These are phyloP conservation scores for Pichia occidentalis DNA, from an alignment of 805 yeast species.

Conservation along the genomic window DNA sequence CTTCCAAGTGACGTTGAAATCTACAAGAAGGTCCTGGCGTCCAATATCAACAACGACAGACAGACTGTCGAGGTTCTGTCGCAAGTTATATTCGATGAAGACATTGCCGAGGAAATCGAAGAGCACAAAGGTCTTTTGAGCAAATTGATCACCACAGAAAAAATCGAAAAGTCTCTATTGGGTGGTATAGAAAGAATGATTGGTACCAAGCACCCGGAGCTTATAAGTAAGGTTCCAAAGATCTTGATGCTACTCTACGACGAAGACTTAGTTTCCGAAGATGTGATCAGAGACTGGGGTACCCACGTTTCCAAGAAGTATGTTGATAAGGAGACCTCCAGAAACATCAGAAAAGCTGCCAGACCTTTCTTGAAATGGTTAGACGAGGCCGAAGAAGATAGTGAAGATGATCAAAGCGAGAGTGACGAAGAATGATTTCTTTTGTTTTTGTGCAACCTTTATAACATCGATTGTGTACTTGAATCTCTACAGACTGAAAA, in stretches of 20 bases:
- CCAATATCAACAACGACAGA: slow-evolving; percentile 63
- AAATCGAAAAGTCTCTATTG: slow-evolving; percentile 79
- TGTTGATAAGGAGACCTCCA: slow-evolving; percentile 85
- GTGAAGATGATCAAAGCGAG: slow-evolving; percentile 22
- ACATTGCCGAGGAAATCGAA: slow-evolving; percentile 63
- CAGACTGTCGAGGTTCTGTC: slow-evolving; percentile 87
- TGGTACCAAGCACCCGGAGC: slow-evolving; percentile 67
- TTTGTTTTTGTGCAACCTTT: too few species aligned
- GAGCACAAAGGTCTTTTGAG: slow-evolving; percentile 77
- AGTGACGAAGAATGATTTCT: too few species aligned
- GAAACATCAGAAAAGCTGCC: slow-evolving; percentile 93
- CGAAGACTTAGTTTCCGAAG: slow-evolving; percentile 79
- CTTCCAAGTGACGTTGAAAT: slow-evolving; percentile 84
- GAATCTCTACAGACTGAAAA: too few species aligned
- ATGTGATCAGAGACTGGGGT: slow-evolving; percentile 76
- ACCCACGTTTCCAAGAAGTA: slow-evolving; percentile 86
- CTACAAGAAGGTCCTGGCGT: slow-evolving; percentile 79
- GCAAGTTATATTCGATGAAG: slow-evolving; percentile 77
- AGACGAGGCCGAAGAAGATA: slow-evolving; percentile 74
- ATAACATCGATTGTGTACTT: too few species aligned
- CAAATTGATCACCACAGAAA: slow-evolving; percentile 61
- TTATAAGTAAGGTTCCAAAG: slow-evolving; percentile 71
- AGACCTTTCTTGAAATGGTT: slow-evolving; percentile 95
- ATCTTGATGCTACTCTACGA: slow-evolving; percentile 77
- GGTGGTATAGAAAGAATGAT: slow-evolving; percentile 95